phyloP scores from a whole-genome alignment of 768 basidiomycete species.

The Kwoniella sp. region DNA sequence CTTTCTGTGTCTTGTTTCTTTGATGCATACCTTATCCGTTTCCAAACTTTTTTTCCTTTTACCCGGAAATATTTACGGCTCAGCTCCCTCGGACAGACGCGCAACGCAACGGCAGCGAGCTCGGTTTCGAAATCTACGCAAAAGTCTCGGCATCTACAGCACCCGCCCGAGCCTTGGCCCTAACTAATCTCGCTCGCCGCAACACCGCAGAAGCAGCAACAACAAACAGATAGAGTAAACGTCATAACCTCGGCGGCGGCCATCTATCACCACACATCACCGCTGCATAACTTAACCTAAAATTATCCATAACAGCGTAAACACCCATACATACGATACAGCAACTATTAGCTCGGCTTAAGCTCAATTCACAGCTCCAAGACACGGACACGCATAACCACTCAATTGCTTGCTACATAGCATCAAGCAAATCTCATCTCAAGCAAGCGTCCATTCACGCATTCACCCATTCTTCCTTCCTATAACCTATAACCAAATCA shows the following conservation, averaged over 20 bases:
- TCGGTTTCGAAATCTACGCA: neutral
- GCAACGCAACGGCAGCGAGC: neutral
- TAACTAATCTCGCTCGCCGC: slow-evolving; percentile 1
- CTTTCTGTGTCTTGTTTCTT: too few species aligned
- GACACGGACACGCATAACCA: neutral
- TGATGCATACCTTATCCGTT: neutral
- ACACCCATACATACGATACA: too few species aligned
- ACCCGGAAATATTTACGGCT: neutral
- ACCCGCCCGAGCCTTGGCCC: too few species aligned
- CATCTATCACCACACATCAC: neutral
- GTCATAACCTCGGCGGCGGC: slow-evolving; percentile 2
- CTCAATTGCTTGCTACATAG: neutral
- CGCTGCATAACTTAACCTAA: neutral
- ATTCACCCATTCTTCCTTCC: too few species aligned
- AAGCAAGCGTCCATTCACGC: too few species aligned
- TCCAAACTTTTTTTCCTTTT: too few species aligned
- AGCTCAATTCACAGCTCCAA: neutral
- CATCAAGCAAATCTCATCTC: too few species aligned
- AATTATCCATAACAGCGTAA: slow-evolving; percentile 1
- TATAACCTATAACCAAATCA: too few species aligned
- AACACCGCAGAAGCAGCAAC: neutral
- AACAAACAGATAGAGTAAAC: neutral
- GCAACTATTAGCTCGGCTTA: too few species aligned
- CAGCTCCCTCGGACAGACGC: neutral
- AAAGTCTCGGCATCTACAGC: neutral